These are phyloP conservation scores for Aspergillus leporis DNA, from an alignment of 495 filamentous ascomycete species.

Conservation along the genomic window DNA sequence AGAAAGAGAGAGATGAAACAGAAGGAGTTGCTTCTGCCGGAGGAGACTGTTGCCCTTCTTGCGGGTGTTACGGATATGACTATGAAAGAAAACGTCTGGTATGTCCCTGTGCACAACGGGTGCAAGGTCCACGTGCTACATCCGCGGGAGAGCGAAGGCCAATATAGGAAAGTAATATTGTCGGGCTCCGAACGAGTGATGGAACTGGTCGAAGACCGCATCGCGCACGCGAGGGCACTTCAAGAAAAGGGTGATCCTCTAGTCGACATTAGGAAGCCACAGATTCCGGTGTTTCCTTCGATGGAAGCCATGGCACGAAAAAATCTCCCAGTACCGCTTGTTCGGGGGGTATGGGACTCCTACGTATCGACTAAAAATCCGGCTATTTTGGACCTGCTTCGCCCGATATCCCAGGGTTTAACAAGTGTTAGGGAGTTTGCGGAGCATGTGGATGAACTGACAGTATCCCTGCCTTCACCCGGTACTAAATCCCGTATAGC, in stretches of 20 bases:
- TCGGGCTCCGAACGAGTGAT: constrained; percentile 34
- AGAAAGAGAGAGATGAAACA: constrained; percentile 17
- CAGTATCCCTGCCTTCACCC: constrained; percentile 6
- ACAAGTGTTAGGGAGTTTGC: constrained; percentile 33
- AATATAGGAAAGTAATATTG: constrained; percentile 36
- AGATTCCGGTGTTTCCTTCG: constrained; percentile 33
- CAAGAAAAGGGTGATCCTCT: constrained; percentile 34
- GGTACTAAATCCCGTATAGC: too few relatives aligned
- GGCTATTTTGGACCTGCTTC: constrained; percentile 17
- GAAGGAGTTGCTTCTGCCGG: constrained; percentile 37
- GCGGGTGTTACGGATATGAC: constrained; percentile 29
- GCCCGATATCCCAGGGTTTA: constrained; percentile 7
- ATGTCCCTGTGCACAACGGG: constrained; percentile 36
- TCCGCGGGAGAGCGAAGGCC: constrained; percentile 32
- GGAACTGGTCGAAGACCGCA: constrained; percentile 30
- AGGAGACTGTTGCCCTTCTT: constrained; percentile 41
- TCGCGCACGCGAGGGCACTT: constrained; percentile 22
- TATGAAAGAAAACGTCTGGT: constrained; percentile 42
- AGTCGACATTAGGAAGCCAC: constrained; percentile 31
- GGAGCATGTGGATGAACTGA: constrained; percentile 38
- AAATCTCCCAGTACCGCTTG: constrained; percentile 24
- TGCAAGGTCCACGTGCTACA: constrained; percentile 41
- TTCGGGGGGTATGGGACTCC: constrained; percentile 38
- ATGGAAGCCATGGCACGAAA: constrained; percentile 19
- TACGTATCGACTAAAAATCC: background rate